Base-by-base conservation (phyloP, 768 basidiomycete genomes). In the Xerocomus spinulosus region DNA sequence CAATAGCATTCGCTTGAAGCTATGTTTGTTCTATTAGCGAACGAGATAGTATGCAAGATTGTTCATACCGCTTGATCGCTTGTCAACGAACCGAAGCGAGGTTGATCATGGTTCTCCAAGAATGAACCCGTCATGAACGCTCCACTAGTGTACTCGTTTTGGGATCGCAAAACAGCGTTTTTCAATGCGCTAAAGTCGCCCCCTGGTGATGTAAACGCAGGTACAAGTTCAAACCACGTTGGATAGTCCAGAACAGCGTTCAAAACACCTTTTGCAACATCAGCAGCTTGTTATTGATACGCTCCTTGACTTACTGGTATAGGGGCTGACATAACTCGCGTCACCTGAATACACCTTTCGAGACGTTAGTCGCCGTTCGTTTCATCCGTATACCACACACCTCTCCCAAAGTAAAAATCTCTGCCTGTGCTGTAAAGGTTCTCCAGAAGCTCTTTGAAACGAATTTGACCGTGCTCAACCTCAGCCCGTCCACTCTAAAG, bases 391-490 rank as follows among this genome's bases (percentile, higher is more conserved):
- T 73, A 69, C 6, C 5, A 30, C 57, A 30, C 29, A 64, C 63
- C 63, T 83, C 81, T 29, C 81, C 81, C 30, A 82, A 68, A 45
- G 75, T 77, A 56, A 72, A 81, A 9, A 80, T 71, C 4, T 73
- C 75, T 0, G 78, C 76, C 10, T 74, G 62, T 18, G 63, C 55
- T 40, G 72, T 66, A 57, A 81, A 82, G 5, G 57, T 70, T 9
- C 69, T 70, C 81, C 81, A 83, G 60, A 83, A 83, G 18, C 71
- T 66, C 53, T 69, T 70, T 2, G 72, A 66, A 53, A 83, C 67
- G 57, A 79, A 79, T 60, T 81, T 82, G 51, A 76, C 79, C 4
- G 80, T 78, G 46, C 81, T 81, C 60, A 83, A 73, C 21, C 81
- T 72, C 25, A 82, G 56, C 9, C 80, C 78, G 54, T 83, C 82